These are phyloP conservation scores for Blastomyces emzantsi DNA, from an alignment of 2,329 filamentous ascomycete genomes.

Conservation along the genomic window DNA sequence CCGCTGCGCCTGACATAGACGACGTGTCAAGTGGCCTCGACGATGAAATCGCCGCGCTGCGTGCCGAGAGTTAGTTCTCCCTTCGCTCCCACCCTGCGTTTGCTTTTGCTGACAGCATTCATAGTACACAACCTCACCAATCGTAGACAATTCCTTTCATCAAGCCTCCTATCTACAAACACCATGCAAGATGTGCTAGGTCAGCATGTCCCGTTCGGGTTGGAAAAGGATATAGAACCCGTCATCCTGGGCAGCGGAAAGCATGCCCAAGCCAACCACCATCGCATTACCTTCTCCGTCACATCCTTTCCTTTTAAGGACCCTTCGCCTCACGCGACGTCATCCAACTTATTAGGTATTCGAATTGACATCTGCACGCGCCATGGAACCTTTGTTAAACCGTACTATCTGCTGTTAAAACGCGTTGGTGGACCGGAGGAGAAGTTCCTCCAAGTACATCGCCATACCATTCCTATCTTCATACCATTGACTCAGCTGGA, in stretches of 20 bases:
- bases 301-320: constrained; percentile 41
- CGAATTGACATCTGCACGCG: constrained; percentile 36
- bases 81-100: neutral
- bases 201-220: constrained; percentile 9
- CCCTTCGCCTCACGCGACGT: constrained; percentile 28
- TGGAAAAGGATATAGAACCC: constrained; percentile 25
- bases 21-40: constrained; percentile 24
- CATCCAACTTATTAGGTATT: constrained; percentile 31
- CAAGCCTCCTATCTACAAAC: constrained; percentile 35
- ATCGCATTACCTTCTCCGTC: constrained; percentile 38
- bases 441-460: constrained; percentile 29
- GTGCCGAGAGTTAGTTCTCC: constrained; percentile 31
- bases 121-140: constrained; percentile 33
- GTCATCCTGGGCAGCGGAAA: constrained; percentile 25
- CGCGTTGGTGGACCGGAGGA: constrained; percentile 17
- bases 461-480: constrained; percentile 39
- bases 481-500: constrained; percentile 35
- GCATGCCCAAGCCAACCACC: constrained; percentile 32
- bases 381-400: constrained; percentile 32
- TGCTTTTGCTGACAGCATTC: constrained; percentile 12
- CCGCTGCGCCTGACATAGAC: neutral
- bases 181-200: constrained; percentile 27
- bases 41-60: constrained; percentile 34
- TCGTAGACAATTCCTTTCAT: constrained; percentile 32
- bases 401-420: constrained; percentile 37